Evolutionary conservation across 2,329 filamentous ascomycete genomes (phyloP), one percentile per base, ranked within the genome.

Genomic region (Boeremia lycopersici): DNA sequence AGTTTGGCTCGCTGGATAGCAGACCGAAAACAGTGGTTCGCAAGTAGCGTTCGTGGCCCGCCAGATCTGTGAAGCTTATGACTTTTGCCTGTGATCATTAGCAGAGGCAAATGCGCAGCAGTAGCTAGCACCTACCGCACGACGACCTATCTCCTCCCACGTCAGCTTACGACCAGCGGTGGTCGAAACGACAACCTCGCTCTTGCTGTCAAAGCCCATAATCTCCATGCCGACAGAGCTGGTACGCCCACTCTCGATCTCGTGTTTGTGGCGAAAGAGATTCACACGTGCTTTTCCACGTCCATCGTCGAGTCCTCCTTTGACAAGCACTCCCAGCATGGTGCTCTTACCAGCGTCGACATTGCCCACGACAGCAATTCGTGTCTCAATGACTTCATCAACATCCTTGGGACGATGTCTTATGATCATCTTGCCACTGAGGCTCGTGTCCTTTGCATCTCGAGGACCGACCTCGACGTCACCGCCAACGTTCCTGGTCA

Each of bases 271-370:
- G 13, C 95, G 86, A 78, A 99, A 99, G 11, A 99, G 86, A 62
- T 96, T 98, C 46, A 99, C 90, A 59, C 95, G 89, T 40, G 95
- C 93, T 74, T 90, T 93, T 11, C 95, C 95, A 70, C 95, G 85
- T 13, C 95, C 95, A 76, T 99, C 95, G 68, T 99, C 95, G 2
- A 99, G 86, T 46, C 90, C 90, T 5, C 95, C 95, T 76, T 98
- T 98, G 6, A 98, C 95, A 6, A 99, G 81, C 1, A 99, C 95
- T 38, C 95, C 95, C 2, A 99, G 81, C 85, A 98, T 89, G 26
- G 95, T 98, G 72, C 91, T 96, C 78, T 99, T 99, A 0, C 95
- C 95, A 9, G 95, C 95, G 74, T 99, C 95, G 49, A 99, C 91
- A 79, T 99, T 99, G 43, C 95, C 95, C 7, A 99, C 95, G 0